These are phyloP conservation scores for Cryptosporidium andersoni DNA, from an alignment of 169 alveolate species.

Conservation along the genomic window DNA sequence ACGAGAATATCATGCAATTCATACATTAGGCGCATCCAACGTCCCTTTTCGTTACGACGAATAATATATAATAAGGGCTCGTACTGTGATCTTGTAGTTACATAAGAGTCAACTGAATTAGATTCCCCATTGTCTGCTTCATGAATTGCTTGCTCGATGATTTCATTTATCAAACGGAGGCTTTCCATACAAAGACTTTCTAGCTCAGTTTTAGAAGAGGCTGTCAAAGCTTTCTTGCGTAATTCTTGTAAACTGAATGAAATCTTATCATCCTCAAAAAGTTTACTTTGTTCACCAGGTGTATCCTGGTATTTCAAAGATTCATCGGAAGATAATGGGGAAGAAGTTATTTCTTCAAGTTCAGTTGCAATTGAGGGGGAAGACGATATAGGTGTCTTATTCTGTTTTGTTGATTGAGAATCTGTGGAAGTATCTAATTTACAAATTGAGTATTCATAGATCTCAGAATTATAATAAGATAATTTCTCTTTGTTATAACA, in stretches of 20 bases:
- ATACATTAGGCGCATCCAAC: constrained; percentile 61
- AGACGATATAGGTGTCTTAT: background rate
- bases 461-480: no score
- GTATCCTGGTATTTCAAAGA: no score
- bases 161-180: constrained; percentile 12
- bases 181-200: constrained; percentile 32
- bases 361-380: background rate
- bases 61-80: constrained; percentile 44
- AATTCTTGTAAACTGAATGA: background rate
- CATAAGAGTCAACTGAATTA: constrained; percentile 30
- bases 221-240: background rate
- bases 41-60: constrained; percentile 50
- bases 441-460: no score
- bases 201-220: constrained; percentile 16
- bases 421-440: no score
- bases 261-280: background rate
- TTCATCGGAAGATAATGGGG: no score
- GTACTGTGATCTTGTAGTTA: constrained; percentile 29
- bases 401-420: no score
- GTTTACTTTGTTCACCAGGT: background rate
- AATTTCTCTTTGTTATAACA: no score
- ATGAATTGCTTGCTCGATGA: constrained; percentile 32
- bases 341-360: no score
- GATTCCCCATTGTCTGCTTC: background rate
- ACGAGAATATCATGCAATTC: constrained; percentile 39